Evolutionary conservation across 2,329 filamentous ascomycete genomes (phyloP), one percentile per base, ranked within the genome.

Genomic region (Beauveria pseudobassiana): DNA sequence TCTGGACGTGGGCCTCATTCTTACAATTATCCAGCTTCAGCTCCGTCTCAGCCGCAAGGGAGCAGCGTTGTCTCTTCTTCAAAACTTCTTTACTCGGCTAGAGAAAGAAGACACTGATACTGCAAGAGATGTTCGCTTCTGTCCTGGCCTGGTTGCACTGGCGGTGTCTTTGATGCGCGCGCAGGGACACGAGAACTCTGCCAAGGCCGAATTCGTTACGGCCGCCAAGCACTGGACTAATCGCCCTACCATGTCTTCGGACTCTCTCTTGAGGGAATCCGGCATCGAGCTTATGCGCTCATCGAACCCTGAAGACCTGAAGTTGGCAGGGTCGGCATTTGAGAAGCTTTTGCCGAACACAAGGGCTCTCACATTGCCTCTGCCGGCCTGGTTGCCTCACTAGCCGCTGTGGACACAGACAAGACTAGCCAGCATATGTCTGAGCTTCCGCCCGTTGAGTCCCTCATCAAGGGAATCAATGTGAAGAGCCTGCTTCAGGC

Each of bases 351-450:
- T 88, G 75, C 83, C 2, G 80, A 86, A 63, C 82, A 91, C 48
- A 78, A 82, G n/a, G 78, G 78, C 45, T 90, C 96, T 67, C 82
- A 81, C 38, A 81, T 88, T 60, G 87, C 90, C 1, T 83, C 86
- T 18, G 92, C 92, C 9, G 95, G 95, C 1, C 85, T 95, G n/a
- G 84, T 98, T 8, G 95, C 95, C 3, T 88, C 92, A 10, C 85
- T 90, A 67, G 88, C 90, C 30, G 84, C 84, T 2, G 78, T 77
- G 1, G 80, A 88, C 64, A 80, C 83, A 1, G 71, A 79, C 9
- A 82, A 82, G 64, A 78, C 86, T 22, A 75, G 84, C 59, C 71
- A 80, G 0, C 77, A 87, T 61, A 74, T 85, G 10, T 74, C 79
- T 20, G 77, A 79, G 48, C 80, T 93, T 20, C 84, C 87, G 5